phyloP scores from a whole-genome alignment of 495 filamentous ascomycete species.

The Xylaria cubensis region DNA sequence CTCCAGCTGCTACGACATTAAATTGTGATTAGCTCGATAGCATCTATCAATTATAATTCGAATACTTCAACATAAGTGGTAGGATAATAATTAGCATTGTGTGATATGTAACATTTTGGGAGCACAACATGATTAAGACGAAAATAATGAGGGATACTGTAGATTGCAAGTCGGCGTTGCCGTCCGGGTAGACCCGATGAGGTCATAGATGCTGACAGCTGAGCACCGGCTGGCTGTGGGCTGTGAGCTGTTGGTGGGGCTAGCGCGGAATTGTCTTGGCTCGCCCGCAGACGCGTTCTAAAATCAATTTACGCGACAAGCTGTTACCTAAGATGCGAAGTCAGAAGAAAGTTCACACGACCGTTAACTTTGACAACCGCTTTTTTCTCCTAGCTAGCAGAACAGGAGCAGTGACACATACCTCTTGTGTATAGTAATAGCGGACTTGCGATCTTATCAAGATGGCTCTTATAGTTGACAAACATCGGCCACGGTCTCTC shows the following conservation, averaged over 20 bases:
- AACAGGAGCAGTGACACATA: not conserved
- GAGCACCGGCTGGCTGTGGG: slow-evolving; percentile 11
- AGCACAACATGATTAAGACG: slow-evolving; percentile 16
- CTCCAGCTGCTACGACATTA: not conserved
- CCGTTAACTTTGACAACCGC: not conserved
- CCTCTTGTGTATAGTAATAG: not conserved
- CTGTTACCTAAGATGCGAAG: slow-evolving; percentile 5
- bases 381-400: not conserved
- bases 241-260: not conserved
- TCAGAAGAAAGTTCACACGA: not conserved
- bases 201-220: slow-evolving; percentile 4
- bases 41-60: not conserved
- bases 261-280: not conserved
- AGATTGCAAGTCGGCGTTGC: slow-evolving; percentile 20
- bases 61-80: not conserved
- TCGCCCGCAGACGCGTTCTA: slow-evolving; percentile 33
- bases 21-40: not conserved
- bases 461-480: slow-evolving; percentile 87
- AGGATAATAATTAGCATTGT: slow-evolving; percentile 2
- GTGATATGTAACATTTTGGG: not conserved
- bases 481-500: slow-evolving; percentile 87
- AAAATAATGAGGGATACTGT: slow-evolving; percentile 17
- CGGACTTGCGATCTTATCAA: not conserved
- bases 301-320: slow-evolving; percentile 35
- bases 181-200: slow-evolving; percentile 8